Evolutionary conservation across 441 rosid genomes (phyloP).

Genomic region (Capsella rubella): DNA sequence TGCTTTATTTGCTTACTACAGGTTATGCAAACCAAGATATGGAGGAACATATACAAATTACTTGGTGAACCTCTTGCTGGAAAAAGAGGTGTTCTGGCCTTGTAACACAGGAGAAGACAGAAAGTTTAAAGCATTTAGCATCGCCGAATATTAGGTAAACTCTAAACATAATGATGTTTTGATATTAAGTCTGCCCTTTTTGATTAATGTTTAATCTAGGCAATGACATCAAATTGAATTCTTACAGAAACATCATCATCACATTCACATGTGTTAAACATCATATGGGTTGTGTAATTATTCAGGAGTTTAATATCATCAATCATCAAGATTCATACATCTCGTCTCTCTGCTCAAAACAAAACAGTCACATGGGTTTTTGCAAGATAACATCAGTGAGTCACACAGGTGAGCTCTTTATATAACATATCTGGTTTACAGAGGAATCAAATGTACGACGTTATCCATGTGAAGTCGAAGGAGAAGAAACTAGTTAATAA

Average conservation of each 20-base stretch:
- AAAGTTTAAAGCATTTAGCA: slow-evolving; percentile 6
- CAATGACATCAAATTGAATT: neutral
- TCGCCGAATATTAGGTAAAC: slow-evolving; percentile 22
- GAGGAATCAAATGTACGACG: neutral
- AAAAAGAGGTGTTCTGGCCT: neutral
- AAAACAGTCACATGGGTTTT: neutral
- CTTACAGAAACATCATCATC: slow-evolving; percentile 9
- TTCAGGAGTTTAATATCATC: neutral
- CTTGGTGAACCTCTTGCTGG: slow-evolving; percentile 16
- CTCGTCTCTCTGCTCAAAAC: slow-evolving; percentile 1
- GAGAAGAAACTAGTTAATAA: neutral
- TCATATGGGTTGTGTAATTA: neutral
- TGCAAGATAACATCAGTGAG: neutral
- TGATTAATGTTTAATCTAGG: neutral
- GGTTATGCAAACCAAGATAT: slow-evolving; percentile 11
- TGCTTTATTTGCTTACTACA: neutral
- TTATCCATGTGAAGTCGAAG: slow-evolving; percentile 19
- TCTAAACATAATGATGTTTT: neutral
- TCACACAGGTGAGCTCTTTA: neutral
- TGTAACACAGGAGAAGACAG: neutral
- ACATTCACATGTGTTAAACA: neutral
- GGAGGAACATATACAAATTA: neutral
- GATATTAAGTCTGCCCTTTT: neutral
- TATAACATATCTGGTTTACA: neutral
- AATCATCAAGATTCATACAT: neutral